Percentiles rank a stretch among this genome's conserved stretches.
Evolutionary conservation across 1,284 basidiomycete genomes (phyloP).

Genomic region (Xerocomus amazonicus): DNA sequence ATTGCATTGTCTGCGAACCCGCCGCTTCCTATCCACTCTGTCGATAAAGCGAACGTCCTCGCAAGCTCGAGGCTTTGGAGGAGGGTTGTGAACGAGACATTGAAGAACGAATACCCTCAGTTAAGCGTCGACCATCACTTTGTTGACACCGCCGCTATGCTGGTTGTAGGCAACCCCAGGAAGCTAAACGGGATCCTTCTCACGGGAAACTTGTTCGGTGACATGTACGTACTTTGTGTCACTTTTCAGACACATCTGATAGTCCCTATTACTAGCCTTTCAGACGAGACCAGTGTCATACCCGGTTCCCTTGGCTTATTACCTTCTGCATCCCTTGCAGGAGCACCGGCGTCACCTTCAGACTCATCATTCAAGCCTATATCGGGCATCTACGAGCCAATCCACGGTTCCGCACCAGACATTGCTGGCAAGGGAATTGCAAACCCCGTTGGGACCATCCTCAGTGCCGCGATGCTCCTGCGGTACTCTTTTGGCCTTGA

Average conservation of each 20-base stretch:
- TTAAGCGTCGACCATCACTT: conserved; percentile 85
- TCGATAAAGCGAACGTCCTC: conserved; percentile 99
- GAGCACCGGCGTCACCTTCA: conserved; percentile 74
- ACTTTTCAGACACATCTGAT: conserved; percentile 1
- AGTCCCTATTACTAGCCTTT: conserved; percentile 57
- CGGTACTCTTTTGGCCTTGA: conserved; percentile 92
- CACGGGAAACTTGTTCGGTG: conserved; percentile 95
- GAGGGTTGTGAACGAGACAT: conserved; percentile 82
- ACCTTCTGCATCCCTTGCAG: conserved; percentile 93
- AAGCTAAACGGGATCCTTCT: conserved; percentile 95
- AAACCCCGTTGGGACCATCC: conserved; percentile 96
- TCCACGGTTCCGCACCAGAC: conserved; percentile 94
- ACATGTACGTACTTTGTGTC: conserved; percentile 68
- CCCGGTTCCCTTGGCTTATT: conserved; percentile 96
- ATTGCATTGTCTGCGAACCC: conserved; percentile 85
- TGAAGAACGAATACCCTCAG: conserved; percentile 84
- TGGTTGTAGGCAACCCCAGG: conserved; percentile 88
- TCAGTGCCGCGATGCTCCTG: conserved; percentile 93
- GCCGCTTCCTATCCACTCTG: conserved; percentile 85
- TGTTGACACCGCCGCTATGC: conserved; percentile 96
- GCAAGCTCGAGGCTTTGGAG: conserved; percentile 95
- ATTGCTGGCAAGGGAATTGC: conserved; percentile 95
- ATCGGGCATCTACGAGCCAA: conserved; percentile 92
- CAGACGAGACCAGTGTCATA: conserved; percentile 96
- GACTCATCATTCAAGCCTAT: conserved; percentile 71